Evolutionary conservation across 2,329 filamentous ascomycete genomes (phyloP).

Genomic region (Fusarium sp.): DNA sequence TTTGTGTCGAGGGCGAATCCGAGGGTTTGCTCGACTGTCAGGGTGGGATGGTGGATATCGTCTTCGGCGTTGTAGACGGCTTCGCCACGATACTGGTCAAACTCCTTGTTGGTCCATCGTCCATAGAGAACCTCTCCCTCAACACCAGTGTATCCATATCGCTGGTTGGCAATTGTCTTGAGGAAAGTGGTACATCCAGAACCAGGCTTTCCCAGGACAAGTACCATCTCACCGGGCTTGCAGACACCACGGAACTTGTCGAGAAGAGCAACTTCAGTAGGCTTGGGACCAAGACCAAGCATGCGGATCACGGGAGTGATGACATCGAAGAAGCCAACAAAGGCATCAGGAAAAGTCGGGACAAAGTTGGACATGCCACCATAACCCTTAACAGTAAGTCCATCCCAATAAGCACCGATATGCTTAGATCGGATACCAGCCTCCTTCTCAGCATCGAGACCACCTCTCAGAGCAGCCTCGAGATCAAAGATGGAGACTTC

Average conservation of each 20-base stretch:
- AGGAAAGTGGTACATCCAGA: slow-evolving; percentile 75
- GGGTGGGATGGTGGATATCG: slow-evolving; percentile 82
- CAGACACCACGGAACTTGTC: slow-evolving; percentile 74
- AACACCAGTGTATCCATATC: slow-evolving; percentile 62
- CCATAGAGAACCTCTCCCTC: slow-evolving; percentile 79
- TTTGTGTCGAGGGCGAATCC: slow-evolving; percentile 86
- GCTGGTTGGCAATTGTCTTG: slow-evolving; percentile 72
- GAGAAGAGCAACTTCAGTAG: slow-evolving; percentile 75
- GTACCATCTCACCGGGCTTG: slow-evolving; percentile 85
- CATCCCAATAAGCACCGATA: slow-evolving; percentile 81
- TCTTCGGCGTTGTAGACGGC: slow-evolving; percentile 82
- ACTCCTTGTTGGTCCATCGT: slow-evolving; percentile 73
- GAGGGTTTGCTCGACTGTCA: slow-evolving; percentile 88
- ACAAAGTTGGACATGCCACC: slow-evolving; percentile 77
- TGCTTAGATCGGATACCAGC: slow-evolving; percentile 83
- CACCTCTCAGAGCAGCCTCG: slow-evolving; percentile 74
- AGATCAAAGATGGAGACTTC: slow-evolving; percentile 71
- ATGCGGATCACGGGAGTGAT: slow-evolving; percentile 69
- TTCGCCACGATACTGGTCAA: slow-evolving; percentile 79
- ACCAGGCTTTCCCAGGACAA: slow-evolving; percentile 80
- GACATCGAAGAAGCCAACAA: slow-evolving; percentile 78
- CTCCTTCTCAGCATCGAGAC: slow-evolving; percentile 72
- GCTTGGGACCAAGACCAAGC: slow-evolving; percentile 71
- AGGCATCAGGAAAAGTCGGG: slow-evolving; percentile 77
- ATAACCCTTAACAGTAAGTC: slow-evolving; percentile 76